phyloP scores from a whole-genome alignment of 352 stramenopile species.

The Phytophthora pinifolia region DNA sequence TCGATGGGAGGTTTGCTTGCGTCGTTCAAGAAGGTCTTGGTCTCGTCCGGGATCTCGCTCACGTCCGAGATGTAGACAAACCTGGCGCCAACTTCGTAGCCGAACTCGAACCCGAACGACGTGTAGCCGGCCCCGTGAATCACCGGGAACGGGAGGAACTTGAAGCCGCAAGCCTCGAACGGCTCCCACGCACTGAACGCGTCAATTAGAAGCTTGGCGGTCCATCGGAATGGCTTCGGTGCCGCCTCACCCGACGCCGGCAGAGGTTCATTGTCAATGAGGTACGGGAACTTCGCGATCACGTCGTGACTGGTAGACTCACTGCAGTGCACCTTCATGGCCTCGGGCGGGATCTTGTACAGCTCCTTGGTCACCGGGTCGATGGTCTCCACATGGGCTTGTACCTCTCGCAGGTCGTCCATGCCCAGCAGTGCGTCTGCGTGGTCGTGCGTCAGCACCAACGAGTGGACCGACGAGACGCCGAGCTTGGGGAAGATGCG shows the following conservation, averaged over 20 bases:
- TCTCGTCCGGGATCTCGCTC: constrained; percentile 70
- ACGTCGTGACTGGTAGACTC: constrained; percentile 56
- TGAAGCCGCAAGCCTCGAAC: constrained; percentile 51
- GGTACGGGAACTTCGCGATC: constrained; percentile 75
- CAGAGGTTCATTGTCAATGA: constrained; percentile 51
- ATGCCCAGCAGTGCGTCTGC: constrained; percentile 82
- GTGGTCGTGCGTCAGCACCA: constrained; percentile 87
- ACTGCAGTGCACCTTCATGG: constrained; percentile 68
- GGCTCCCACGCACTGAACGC: constrained; percentile 50
- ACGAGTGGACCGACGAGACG: constrained; percentile 54
- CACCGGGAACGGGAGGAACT: constrained; percentile 74
- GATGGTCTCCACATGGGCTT: constrained; percentile 50
- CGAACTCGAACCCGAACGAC: constrained; percentile 83
- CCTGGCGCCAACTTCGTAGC: constrained; percentile 54
- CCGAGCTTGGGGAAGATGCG: constrained; percentile 60
- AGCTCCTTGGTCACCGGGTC: constrained; percentile 61
- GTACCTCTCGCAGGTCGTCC: constrained; percentile 84
- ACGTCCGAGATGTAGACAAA: constrained; percentile 91
- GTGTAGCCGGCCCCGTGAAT: constrained; percentile 80
- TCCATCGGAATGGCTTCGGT: constrained; percentile 67
- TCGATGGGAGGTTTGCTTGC: constrained; percentile 57
- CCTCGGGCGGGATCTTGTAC: constrained; percentile 53
- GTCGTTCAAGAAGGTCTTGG: constrained; percentile 59
- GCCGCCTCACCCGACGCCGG: constrained; percentile 5
- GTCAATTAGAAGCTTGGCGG: constrained; percentile 73